Evolutionary conservation across 2,329 filamentous ascomycete genomes (phyloP).

Genomic region (Talaromyces atroroseus): DNA sequence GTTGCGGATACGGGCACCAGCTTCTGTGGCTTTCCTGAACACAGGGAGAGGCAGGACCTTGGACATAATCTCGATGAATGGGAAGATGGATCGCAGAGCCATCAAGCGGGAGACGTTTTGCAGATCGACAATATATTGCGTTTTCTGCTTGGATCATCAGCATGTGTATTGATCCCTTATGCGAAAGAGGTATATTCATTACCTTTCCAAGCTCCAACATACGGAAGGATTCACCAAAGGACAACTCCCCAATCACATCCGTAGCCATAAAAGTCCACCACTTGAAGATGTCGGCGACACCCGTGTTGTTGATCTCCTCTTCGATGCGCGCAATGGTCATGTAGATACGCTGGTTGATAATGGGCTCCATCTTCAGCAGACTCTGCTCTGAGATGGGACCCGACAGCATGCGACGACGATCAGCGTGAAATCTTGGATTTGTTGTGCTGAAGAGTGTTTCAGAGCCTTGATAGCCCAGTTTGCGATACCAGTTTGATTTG

Average conservation of each 20-base stretch:
- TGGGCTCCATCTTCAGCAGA: slow-evolving; percentile 32
- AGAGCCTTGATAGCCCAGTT: slow-evolving; percentile 15
- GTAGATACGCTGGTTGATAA: slow-evolving; percentile 35
- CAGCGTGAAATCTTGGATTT: slow-evolving; percentile 36
- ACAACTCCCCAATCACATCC: slow-evolving; percentile 50
- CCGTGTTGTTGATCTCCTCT: slow-evolving; percentile 36
- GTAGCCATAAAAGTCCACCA: slow-evolving; percentile 53
- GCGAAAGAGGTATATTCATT: neutral
- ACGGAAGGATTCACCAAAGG: slow-evolving; percentile 52
- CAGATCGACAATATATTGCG: slow-evolving; percentile 39
- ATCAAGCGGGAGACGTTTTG: neutral
- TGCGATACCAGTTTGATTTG: slow-evolving; percentile 32
- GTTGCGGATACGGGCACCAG: slow-evolving; percentile 18
- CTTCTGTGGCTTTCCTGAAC: slow-evolving; percentile 17
- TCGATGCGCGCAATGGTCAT: slow-evolving; percentile 42
- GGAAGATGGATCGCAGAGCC: slow-evolving; percentile 18
- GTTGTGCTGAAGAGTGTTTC: slow-evolving; percentile 38
- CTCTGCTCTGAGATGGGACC: slow-evolving; percentile 21
- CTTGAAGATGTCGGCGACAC: slow-evolving; percentile 45
- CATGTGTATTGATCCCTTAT: neutral
- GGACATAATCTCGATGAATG: slow-evolving; percentile 18
- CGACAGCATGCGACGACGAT: slow-evolving; percentile 41
- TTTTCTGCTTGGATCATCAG: slow-evolving; percentile 29
- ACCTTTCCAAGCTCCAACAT: slow-evolving; percentile 49
- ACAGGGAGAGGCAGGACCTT: slow-evolving; percentile 20